Conservation (phyloP, 225 moss, liverwort and hornwort species). For the Marchantia polymorpha region DNA sequence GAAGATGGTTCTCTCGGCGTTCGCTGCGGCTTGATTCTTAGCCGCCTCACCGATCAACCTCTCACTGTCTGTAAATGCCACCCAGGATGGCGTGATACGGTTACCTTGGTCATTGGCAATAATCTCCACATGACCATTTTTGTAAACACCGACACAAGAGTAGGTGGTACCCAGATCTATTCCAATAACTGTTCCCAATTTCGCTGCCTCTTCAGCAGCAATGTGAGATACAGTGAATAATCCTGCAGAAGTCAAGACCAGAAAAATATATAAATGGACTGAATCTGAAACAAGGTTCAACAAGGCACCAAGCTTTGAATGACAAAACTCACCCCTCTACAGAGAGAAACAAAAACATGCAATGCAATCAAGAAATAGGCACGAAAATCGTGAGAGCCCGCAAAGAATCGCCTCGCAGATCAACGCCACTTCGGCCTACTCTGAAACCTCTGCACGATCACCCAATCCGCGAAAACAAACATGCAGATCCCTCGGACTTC, state of each 20-base stretch:
- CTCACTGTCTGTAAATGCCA: conserved; percentile 52
- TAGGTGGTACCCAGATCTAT: conserved; percentile 57
- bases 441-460: not conserved
- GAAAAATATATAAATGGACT: not conserved
- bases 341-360: not conserved
- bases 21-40: conserved; percentile 56
- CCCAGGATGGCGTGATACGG: conserved; percentile 60
- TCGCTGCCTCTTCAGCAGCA: conserved; percentile 49
- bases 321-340: too few relatives aligned
- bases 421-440: not conserved
- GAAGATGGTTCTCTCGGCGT: conserved; percentile 49
- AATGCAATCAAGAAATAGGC: too few relatives aligned
- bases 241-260: conserved; percentile 16
- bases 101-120: conserved; percentile 62
- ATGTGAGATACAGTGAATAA: conserved; percentile 17
- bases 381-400: too few relatives aligned
- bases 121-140: conserved; percentile 61
- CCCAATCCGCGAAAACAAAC: not conserved
- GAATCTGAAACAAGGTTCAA: too few relatives aligned
- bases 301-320: not conserved
- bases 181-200: conserved; percentile 56
- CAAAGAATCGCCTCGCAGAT: too few relatives aligned
- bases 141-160: conserved; percentile 58
- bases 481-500: not conserved
- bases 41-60: conserved; percentile 57